Conservation (phyloP, 306 rosid genomes). For the Betula pendula region DNA sequence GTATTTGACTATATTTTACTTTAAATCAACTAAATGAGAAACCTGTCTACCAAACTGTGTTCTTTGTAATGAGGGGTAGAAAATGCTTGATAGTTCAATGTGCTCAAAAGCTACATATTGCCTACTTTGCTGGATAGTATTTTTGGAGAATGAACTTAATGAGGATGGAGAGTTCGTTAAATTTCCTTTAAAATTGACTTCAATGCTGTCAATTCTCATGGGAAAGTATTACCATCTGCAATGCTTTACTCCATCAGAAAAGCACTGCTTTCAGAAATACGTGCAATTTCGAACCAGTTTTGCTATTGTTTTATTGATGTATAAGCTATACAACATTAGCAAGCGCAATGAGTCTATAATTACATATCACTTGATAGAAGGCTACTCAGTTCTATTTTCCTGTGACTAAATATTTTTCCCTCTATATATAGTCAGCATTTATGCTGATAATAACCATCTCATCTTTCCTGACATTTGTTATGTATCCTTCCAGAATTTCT, state of each 20-base stretch:
- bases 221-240: neutral
- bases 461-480: conserved; percentile 26
- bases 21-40: neutral
- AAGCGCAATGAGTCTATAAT: conserved; percentile 8
- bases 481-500: conserved; percentile 68
- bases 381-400: neutral
- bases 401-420: neutral
- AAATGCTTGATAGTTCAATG: neutral
- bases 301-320: neutral
- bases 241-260: neutral
- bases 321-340: neutral
- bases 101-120: neutral
- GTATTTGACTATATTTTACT: neutral
- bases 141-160: neutral
- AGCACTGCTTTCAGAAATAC: neutral
- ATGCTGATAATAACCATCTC: conserved; percentile 19
- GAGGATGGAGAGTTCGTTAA: neutral
- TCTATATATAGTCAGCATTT: conserved; percentile 12
- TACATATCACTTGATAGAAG: neutral
- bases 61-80: neutral
- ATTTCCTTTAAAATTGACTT: neutral
- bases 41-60: neutral
- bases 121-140: neutral
- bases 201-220: neutral
- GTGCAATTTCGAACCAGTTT: neutral